Percentiles rank a stretch among this genome's conserved stretches.
These are phyloP conservation scores for Maudiozyma serrabonitensis DNA, from an alignment of 805 yeast genomes.

Conservation along the genomic window DNA sequence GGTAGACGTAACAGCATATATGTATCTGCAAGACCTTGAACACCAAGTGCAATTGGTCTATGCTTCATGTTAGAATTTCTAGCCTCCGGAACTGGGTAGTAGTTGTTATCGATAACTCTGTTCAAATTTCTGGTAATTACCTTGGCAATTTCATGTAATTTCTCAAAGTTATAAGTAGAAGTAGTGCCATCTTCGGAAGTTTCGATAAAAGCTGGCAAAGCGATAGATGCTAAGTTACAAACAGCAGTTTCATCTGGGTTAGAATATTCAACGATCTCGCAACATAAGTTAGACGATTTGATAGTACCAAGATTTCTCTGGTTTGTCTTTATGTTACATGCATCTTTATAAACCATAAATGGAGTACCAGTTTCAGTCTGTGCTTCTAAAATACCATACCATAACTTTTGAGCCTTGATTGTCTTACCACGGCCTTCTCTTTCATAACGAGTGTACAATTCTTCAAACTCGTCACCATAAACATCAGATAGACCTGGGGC, in stretches of 20 bases:
- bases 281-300: conserved; percentile 85
- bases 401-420: conserved; percentile 78
- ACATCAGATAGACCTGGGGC: conserved; percentile 77
- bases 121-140: conserved; percentile 70
- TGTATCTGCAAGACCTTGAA: conserved; percentile 90
- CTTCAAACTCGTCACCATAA: conserved; percentile 73
- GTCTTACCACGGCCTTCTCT: conserved; percentile 45
- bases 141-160: conserved; percentile 66
- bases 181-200: conserved; percentile 33
- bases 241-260: conserved; percentile 87
- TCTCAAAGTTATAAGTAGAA: conserved; percentile 54
- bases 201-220: conserved; percentile 67
- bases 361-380: conserved; percentile 96
- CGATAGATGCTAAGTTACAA: conserved; percentile 85
- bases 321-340: conserved; percentile 77
- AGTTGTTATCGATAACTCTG: conserved; percentile 69
- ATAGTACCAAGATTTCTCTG: conserved; percentile 87
- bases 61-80: conserved; percentile 62
- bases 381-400: conserved; percentile 80
- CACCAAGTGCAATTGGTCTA: conserved; percentile 90
- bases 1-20: conserved; percentile 72
- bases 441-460: conserved; percentile 63
- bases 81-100: conserved; percentile 75
- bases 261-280: conserved; percentile 87
- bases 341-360: conserved; percentile 83